Conservation (phyloP, 1,284 basidiomycete species). For the Microstroma glucosiphilum region DNA sequence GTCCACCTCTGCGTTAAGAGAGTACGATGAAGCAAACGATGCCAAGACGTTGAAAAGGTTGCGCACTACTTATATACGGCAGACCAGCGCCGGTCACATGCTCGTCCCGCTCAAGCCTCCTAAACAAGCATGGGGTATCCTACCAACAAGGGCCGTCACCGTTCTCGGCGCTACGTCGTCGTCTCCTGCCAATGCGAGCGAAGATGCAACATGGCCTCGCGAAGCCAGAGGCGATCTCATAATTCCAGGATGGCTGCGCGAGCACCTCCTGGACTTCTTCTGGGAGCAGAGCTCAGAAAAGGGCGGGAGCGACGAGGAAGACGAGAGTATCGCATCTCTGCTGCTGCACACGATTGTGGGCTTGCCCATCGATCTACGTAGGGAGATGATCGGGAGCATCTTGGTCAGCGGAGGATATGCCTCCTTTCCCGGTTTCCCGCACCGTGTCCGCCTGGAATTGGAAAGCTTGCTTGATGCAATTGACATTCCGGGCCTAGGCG, state of each 20-base stretch:
- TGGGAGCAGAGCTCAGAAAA: slow-evolving; percentile 77
- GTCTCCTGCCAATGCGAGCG: background rate
- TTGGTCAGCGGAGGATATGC: slow-evolving; percentile 80
- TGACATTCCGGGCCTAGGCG: too few species aligned
- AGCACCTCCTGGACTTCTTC: slow-evolving; percentile 79
- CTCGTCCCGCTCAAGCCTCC: background rate
- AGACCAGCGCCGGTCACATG: background rate
- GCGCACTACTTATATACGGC: background rate
- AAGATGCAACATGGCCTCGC: background rate
- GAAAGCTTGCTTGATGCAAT: slow-evolving; percentile 45
- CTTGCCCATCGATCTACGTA: slow-evolving; percentile 87
- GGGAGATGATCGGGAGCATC: slow-evolving; percentile 70
- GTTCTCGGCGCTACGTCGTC: background rate
- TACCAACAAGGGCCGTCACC: background rate
- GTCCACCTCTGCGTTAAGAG: background rate
- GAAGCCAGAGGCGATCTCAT: background rate
- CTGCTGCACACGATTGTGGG: slow-evolving; percentile 45
- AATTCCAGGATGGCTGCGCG: slow-evolving; percentile 89
- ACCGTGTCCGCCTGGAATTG: slow-evolving; percentile 71
- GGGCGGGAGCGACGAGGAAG: slow-evolving; percentile 63
- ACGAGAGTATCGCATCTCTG: slow-evolving; percentile 10
- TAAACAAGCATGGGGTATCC: background rate
- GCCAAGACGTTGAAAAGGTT: background rate
- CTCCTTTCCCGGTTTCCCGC: slow-evolving; percentile 84
- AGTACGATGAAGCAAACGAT: background rate